Evolutionary conservation across 2,329 filamentous ascomycete genomes (phyloP).

Genomic region (Penicillium sp.): DNA sequence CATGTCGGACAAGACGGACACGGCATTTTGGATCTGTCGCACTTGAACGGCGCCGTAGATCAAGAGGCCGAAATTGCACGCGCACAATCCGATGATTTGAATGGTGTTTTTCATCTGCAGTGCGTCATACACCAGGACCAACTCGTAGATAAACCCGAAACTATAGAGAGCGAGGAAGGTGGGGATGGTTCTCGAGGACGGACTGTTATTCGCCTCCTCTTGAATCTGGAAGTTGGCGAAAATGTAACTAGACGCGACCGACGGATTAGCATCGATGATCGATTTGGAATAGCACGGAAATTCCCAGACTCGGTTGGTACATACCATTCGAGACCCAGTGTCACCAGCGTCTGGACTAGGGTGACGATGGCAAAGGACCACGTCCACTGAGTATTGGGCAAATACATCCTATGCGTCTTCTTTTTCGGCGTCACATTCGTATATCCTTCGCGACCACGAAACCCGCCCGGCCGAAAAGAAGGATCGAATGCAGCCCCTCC

Average conservation of each 20-base stretch:
- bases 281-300: neutral
- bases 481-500: conserved; percentile 61
- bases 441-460: conserved; percentile 58
- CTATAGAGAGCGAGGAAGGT: conserved; percentile 97
- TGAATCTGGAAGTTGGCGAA: conserved; percentile 80
- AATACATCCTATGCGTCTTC: conserved; percentile 63
- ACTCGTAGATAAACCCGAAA: conserved; percentile 92
- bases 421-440: conserved; percentile 42
- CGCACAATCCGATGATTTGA: conserved; percentile 91
- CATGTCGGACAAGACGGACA: conserved; percentile 56
- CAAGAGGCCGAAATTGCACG: conserved; percentile 88
- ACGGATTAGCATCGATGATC: conserved; percentile 2
- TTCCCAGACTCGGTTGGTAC: conserved; percentile 39
- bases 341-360: conserved; percentile 74
- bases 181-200: conserved; percentile 70
- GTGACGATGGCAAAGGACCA: conserved; percentile 79
- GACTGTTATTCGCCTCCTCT: conserved; percentile 46
- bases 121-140: conserved; percentile 90
- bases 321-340: conserved; percentile 84
- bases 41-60: conserved; percentile 93
- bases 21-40: conserved; percentile 81
- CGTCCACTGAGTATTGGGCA: conserved; percentile 83
- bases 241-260: conserved; percentile 67
- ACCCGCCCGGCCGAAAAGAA: conserved; percentile 53
- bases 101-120: conserved; percentile 96